phyloP scores from a whole-genome alignment of 768 basidiomycete genomes.

The Leucocoprinus birnbaumii region DNA sequence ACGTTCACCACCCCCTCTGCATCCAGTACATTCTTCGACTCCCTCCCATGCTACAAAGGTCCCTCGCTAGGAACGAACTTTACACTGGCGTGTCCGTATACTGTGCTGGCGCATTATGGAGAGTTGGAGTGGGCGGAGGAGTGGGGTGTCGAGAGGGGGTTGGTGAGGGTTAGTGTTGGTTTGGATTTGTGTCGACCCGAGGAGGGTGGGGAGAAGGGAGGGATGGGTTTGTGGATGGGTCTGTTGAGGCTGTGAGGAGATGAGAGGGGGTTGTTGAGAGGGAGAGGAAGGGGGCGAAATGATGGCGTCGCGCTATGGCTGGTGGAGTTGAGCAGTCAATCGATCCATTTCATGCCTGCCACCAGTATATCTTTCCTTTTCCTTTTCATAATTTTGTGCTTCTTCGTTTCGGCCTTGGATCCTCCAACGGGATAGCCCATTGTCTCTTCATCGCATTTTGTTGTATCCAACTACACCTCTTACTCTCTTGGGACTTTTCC shows the following conservation, averaged over 20 bases:
- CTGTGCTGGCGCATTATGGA: conserved; percentile 84
- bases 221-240: conserved; percentile 46
- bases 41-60: conserved; percentile 81
- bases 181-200: conserved; percentile 50
- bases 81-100: conserved; percentile 91
- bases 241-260: conserved; percentile 72
- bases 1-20: conserved; percentile 72
- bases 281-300: not conserved
- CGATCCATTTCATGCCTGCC: no score
- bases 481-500: conserved; percentile 13
- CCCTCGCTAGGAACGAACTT: conserved; percentile 95
- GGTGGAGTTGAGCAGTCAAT: not conserved
- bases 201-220: conserved; percentile 20
- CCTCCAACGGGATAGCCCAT: conserved; percentile 31
- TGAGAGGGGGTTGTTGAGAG: not conserved
- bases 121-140: conserved; percentile 91
- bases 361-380: no score
- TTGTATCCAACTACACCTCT: conserved; percentile 50
- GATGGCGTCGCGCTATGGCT: not conserved
- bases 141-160: conserved; percentile 79
- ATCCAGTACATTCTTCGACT: conserved; percentile 81
- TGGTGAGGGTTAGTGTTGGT: conserved; percentile 91
- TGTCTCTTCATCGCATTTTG: conserved; percentile 11
- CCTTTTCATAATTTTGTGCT: not conserved
- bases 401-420: conserved; percentile 7